phyloP scores from a whole-genome alignment of 2,329 filamentous ascomycete genomes.

The Cordyceps cateniannulata region DNA sequence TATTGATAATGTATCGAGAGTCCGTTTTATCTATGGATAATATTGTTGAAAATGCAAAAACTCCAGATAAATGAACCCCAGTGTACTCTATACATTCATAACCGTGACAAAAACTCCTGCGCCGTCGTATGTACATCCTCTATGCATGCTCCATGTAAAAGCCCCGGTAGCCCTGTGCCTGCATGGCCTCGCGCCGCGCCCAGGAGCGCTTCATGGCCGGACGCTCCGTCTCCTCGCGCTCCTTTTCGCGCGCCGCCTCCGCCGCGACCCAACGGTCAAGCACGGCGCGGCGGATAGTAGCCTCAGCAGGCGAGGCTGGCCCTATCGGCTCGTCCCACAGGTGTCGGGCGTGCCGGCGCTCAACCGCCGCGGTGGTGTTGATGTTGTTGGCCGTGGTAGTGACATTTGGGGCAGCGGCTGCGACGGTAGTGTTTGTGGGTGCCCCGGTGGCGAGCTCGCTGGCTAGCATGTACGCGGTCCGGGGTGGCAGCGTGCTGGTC shows the following conservation, averaged over 20 bases:
- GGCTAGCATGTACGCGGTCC: slow-evolving; percentile 4
- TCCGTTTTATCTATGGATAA: no score
- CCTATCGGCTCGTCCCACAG: slow-evolving; percentile 5
- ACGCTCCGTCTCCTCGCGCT: neutral
- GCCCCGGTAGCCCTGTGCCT: neutral
- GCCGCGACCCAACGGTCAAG: neutral
- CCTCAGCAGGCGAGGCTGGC: neutral
- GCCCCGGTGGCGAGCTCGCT: slow-evolving; percentile 7
- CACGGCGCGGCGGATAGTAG: neutral
- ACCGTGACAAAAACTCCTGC: neutral
- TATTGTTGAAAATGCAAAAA: neutral
- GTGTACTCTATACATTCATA: neutral
- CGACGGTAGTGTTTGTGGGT: no score
- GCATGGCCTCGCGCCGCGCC: neutral
- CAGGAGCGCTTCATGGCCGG: slow-evolving; percentile 1
- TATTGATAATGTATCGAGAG: neutral
- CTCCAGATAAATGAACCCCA: neutral
- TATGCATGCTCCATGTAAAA: slow-evolving; percentile 3
- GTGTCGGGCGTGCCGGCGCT: neutral
- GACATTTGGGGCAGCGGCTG: neutral
- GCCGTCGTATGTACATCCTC: neutral
- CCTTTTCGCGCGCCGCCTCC: neutral
- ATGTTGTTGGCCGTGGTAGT: neutral
- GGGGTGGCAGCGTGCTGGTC: neutral
- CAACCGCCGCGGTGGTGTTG: neutral